Evolutionary conservation across 306 rosid species (phyloP).

Genomic region (Cicer bijugum): DNA sequence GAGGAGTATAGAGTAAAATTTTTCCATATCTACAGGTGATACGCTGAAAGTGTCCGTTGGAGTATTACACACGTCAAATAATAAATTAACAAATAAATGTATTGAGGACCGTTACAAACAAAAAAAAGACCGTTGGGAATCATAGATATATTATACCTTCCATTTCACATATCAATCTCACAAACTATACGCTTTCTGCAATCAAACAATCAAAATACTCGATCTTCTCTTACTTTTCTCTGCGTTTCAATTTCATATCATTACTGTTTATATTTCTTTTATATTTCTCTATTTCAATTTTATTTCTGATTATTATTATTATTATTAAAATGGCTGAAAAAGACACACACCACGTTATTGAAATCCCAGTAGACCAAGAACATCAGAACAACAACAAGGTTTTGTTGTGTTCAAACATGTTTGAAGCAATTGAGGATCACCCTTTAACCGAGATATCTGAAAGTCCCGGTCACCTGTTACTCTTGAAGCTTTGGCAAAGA

Average conservation of each 20-base stretch:
- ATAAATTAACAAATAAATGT: too few species aligned
- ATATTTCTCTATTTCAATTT: neutral
- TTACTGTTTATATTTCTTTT: neutral
- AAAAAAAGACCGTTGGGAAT: too few species aligned
- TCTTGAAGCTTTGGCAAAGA: conserved; percentile 88
- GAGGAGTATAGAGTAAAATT: too few species aligned
- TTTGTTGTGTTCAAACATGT: conserved; percentile 44
- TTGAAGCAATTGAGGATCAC: conserved; percentile 76
- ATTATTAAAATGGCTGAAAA: conserved; percentile 63
- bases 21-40: too few species aligned
- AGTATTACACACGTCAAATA: too few species aligned
- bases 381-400: conserved; percentile 47
- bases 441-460: conserved; percentile 78
- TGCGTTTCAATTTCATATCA: neutral
- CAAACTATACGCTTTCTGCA: too few species aligned
- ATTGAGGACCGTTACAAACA: too few species aligned
- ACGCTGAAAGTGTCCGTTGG: too few species aligned
- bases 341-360: conserved; percentile 73
- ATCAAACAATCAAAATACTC: neutral
- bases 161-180: too few species aligned
- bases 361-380: conserved; percentile 76
- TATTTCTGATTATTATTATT: neutral
- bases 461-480: conserved; percentile 82
- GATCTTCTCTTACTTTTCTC: neutral
- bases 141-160: too few species aligned